Conservation (phyloP, 345 rosid genomes). For the Citrus medica region DNA sequence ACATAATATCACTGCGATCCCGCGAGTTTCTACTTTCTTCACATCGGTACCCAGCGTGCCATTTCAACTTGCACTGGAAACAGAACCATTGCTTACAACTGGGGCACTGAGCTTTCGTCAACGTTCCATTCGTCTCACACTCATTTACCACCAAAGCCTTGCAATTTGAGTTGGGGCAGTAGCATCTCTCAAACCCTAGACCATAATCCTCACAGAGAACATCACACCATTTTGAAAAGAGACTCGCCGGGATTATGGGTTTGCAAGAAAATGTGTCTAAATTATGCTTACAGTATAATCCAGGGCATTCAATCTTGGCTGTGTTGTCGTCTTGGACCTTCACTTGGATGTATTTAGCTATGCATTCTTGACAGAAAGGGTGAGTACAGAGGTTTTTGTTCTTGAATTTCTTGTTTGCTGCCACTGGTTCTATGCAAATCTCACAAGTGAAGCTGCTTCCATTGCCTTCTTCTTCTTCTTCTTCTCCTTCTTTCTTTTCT, state of each 20-base stretch:
- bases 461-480: not conserved
- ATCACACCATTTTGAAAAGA: too few relatives aligned
- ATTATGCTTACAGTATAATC: constrained; percentile 18
- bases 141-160: constrained; percentile 15
- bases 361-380: too few relatives aligned
- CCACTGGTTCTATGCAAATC: too few relatives aligned
- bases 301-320: constrained; percentile 25
- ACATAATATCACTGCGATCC: too few relatives aligned
- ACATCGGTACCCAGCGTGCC: constrained; percentile 32
- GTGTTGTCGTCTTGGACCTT: constrained; percentile 17
- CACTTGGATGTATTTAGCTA: constrained; percentile 17
- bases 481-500: too few relatives aligned
- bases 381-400: too few relatives aligned
- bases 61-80: constrained; percentile 23
- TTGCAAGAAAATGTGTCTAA: constrained; percentile 28
- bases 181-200: too few relatives aligned
- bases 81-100: constrained; percentile 27
- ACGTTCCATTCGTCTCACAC: constrained; percentile 11
- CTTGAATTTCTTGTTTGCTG: too few relatives aligned
- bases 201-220: too few relatives aligned
- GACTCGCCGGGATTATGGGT: constrained; percentile 9
- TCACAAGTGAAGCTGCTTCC: too few relatives aligned
- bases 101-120: constrained; percentile 25
- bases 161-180: too few relatives aligned
- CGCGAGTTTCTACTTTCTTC: not conserved